Conservation (phyloP, 306 rosid genomes). For the Benincasa hispida region DNA sequence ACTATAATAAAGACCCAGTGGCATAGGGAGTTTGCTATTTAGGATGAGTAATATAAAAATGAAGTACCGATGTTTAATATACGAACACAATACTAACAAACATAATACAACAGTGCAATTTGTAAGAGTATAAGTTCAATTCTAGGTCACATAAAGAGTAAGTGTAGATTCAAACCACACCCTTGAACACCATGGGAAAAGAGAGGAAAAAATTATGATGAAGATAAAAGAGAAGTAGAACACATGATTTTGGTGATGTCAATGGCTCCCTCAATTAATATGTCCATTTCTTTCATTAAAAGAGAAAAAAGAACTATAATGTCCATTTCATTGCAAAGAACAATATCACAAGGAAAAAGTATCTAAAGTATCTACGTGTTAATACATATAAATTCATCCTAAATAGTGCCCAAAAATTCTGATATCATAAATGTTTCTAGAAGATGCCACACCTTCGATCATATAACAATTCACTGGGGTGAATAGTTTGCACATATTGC, state of each 20-base stretch:
- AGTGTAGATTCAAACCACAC: neutral
- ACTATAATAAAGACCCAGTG: neutral
- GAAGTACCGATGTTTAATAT: neutral
- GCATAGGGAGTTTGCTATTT: neutral
- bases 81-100: neutral
- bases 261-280: neutral
- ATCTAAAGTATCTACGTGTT: neutral
- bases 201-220: neutral
- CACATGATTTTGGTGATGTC: neutral
- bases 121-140: neutral
- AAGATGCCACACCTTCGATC: neutral
- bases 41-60: neutral
- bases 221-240: neutral
- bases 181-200: neutral
- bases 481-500: neutral
- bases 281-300: neutral
- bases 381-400: neutral
- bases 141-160: neutral
- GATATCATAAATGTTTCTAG: neutral
- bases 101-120: neutral
- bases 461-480: neutral
- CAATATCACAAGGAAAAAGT: neutral
- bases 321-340: neutral
- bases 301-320: neutral
- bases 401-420: neutral